phyloP scores from a whole-genome alignment of 208 protist species.

The Leishmania lainsoni region DNA sequence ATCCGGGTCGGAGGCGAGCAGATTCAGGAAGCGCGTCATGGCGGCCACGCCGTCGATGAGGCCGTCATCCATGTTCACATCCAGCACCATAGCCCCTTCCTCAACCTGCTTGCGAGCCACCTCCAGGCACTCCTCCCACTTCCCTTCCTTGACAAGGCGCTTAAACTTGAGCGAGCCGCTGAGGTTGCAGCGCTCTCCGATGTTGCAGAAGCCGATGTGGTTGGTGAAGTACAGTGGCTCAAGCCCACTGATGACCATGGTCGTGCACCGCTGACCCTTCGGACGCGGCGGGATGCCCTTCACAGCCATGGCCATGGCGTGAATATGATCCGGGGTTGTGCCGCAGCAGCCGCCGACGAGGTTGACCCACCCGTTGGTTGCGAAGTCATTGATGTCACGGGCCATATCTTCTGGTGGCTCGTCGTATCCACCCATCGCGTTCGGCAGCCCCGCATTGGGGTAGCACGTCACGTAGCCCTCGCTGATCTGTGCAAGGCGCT shows the following conservation, averaged over 20 bases:
- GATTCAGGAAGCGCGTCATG: conserved; percentile 94
- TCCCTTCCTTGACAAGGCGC: conserved; percentile 91
- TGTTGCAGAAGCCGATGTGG: conserved; percentile 94
- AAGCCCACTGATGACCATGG: conserved; percentile 85
- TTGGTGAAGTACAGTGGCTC: conserved; percentile 82
- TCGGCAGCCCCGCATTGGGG: conserved; percentile 83
- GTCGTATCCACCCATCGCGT: conserved; percentile 79
- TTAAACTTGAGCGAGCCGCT: conserved; percentile 95
- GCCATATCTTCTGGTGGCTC: conserved; percentile 76
- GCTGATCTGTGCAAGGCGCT: conserved; percentile 48
- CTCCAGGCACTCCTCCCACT: conserved; percentile 84
- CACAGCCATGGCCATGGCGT: conserved; percentile 55
- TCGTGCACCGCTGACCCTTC: conserved; percentile 28
- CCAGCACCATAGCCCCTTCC: conserved; percentile 95
- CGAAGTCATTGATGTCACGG: conserved; percentile 52
- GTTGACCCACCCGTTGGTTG: conserved; percentile 58
- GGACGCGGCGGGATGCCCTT: conserved; percentile 33
- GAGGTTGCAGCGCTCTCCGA: conserved; percentile 98
- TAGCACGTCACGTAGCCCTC: conserved; percentile 72
- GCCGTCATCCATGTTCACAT: conserved; percentile 98
- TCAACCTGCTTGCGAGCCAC: conserved; percentile 89
- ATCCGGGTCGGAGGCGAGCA: conserved; percentile 95
- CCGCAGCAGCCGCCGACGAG: conserved; percentile 82
- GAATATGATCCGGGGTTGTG: conserved; percentile 71
- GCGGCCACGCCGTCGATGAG: conserved; percentile 92